Base-by-base conservation (phyloP, 805 yeast species). In the Wickerhamomyces subpelliculosus region DNA sequence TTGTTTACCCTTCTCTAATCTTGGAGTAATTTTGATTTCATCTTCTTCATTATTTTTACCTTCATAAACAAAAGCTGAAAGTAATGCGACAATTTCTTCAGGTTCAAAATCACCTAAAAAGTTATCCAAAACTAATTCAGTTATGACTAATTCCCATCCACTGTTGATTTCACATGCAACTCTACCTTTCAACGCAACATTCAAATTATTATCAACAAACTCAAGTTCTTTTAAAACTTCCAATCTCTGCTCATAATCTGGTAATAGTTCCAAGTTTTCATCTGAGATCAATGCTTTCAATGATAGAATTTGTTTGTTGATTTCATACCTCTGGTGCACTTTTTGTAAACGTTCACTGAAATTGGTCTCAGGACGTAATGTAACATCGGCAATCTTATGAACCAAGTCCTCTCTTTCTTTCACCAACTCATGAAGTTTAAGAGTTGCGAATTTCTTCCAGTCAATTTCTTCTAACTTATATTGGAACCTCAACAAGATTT, bases 31-130 rank as follows among this genome's bases (percentile, higher is more conserved):
- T 22, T 61, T 54, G 3, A 73, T 63, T 8, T 76, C 80, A 42
- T 80, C 94, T 14, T 70, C 78, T 27, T 74, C 78, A 18, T 74
- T 69, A 14, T 76, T 70, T 27, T 43, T 40, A 2, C 97, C 97
- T 53, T 93, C 97, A 55, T 85, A 93, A 2, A 93, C 95, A 64
- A 93, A 93, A 27, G 84, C 86, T 0, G 97, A 87, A 24, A 93
- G 62, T 35, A 93, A 66, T 0, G 97, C 97, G n/a, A 89, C 97
- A 44, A 93, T 88, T 60, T 93, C 98, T 54, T 88, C 96, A 1
- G 97, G 88, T 45, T 89, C 94, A 55, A 84, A 89, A 41, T 87
- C 94, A 23, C 90, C 95, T 44, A 93, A 65, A 65, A 90, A 88
- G 61, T 93, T 93, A 53, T 90, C 95, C 49, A 93, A 68, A 14